Base-by-base conservation (phyloP, 306 rosid species). In the Psophocarpus tetragonolobus region DNA sequence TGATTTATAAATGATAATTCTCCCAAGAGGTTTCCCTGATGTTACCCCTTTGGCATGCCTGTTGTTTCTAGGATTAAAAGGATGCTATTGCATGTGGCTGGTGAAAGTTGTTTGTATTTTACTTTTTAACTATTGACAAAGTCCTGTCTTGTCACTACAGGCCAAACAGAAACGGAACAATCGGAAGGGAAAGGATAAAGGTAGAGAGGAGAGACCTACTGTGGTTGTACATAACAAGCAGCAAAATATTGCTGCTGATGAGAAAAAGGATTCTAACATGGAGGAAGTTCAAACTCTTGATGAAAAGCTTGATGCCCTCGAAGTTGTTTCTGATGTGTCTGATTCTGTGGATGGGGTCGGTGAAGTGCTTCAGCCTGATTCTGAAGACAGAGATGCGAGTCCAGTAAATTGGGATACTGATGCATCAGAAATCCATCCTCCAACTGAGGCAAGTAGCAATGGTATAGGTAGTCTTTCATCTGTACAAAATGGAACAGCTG, bases 351-450 rank as follows among this genome's bases (percentile, higher is more conserved):
- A 92, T 67, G 95, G 91, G 68, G 89, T 77, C 44, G 85, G 87
- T 44, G 97, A 91, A 83, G 82, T 81, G 21, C 87, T 77, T 83
- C 96, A 58, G 60, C 97, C 83, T 58, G 96, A 96, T 90, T 91
- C 91, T 30, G 98, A 96, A 85, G 97, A 96, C 68, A 87, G 94
- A 84, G 99, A 96, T 80, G 83, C 84, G 78, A 87, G 94, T 84
- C 96, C 92, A 45, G 77, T 91, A 54, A 91, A 90, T 85, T 95
- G 97, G 97, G 99, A 92, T 72, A 96, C 98, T 41, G 97, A 96
- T 83, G 88, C 99, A 39, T 92, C 96, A 33, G 99, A 96, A 84
- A 85, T 86, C 61, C 99, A 88, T 80, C 96, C 87, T 79, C 88
- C 88, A 56, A 80, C 77, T 41, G 97, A 88, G 66, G 84, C 90